Evolutionary conservation across 208 protist genomes (phyloP), one percentile per base, ranked within the genome.

Genomic region (Leishmania amazonensis): DNA sequence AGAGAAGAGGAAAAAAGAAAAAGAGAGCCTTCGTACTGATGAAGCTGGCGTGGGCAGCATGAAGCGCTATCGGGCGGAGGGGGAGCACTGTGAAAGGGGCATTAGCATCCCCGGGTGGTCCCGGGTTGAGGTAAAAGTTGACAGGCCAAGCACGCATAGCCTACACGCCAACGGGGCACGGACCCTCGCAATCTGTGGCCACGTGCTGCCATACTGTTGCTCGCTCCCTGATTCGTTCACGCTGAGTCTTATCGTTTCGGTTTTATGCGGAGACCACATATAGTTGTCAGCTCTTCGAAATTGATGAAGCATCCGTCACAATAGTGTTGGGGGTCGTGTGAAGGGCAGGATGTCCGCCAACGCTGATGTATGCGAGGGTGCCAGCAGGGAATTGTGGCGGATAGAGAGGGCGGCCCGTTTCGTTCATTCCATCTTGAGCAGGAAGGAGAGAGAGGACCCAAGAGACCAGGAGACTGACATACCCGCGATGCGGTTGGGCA

Each of bases 391-490:
- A 4, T 42, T 11, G 17, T 5, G 65, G 1, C 8, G 62, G 15
- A 45, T 6, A 5, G 65, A 24, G 38, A 24, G 38, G 28, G 42
- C 24, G 3, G 42, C 9, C 11, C n/a, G 68, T 42, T 19, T 31
- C 31, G 4, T 42, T 73, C 40, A 85, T 57, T 85, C 82, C 82
- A 85, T 85, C 9, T 68, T 35, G 5, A 87, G 79, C 31, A 88
- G 71, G 62, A 73, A 75, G 11, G 83, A 64, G 3, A 98, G 85
- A 19, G 91, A 95, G 21, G 90, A 88, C 49, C 95, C 95, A 5
- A 98, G 85, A n/a, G 91, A 89, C 95, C 95, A 98, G 31, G 92
- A 88, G 31, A 94, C 86, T 15, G 91, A 85, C 42, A 88, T 81
- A 13, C 87, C 90, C 38, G 83, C 78, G 21, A 98, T 94, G 40